Evolutionary conservation across 2,329 filamentous ascomycete species (phyloP), one percentile per base, ranked within the genome.

Genomic region (Pezicula radicicola): DNA sequence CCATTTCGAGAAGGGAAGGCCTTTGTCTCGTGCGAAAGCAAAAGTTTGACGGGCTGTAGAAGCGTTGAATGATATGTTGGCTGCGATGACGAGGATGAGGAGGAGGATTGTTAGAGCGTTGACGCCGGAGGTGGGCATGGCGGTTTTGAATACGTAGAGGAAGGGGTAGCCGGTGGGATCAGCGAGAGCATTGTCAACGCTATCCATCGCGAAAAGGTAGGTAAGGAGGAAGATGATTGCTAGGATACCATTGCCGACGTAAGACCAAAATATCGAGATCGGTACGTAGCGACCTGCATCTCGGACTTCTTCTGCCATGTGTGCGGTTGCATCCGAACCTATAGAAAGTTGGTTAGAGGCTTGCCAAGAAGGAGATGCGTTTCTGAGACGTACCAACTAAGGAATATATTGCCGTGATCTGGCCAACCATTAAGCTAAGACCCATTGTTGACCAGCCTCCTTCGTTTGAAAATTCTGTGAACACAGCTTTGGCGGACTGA

Each of bases 131-230:
- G 70, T 68, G 66, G 81, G 74, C 5, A 73, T 72, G 9, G 73
- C 75, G 2, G 76, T 74, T 1, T 71, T 74, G 51, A 83, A 81
- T 36, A 83, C 74, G 25, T 77, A 71, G 58, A 76, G 70, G 63
- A 78, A 74, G 3, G 78, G 73, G 53, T 72, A 78, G 0, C 72
- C 72, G 8, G 72, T 76, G 1, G 68, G 63, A 0, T 70, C 65
- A 2, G 62, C 50, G 7, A 79, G 62, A 1, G 73, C 66, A 40
- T 60, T 61, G 3, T 66, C 64, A 12, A 71, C 54, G 15, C 64
- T 62, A 1, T 60, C 66, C 27, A 71, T 63, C 4, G 67, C 66
- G 13, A 72, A 70, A n/a, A 65, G 57, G 28, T 67, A 63, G 2
- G 66, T 63, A 12, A 72, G 49, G 4, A 71, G 50, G 39, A 70